Conservation (phyloP, 345 rosid genomes). For the Aethionema arabicum region DNA sequence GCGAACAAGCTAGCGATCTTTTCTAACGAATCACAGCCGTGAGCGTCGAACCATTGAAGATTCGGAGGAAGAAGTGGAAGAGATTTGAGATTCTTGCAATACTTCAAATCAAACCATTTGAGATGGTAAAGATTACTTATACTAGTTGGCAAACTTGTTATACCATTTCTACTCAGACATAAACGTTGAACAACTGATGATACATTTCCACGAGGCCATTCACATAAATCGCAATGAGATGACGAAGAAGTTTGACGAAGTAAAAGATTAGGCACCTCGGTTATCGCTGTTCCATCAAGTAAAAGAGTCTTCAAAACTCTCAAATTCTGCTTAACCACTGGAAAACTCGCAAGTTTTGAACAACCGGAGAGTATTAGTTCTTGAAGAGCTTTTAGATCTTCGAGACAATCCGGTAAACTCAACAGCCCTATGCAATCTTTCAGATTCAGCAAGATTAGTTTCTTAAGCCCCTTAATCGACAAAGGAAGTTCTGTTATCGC, state of each 20-base stretch:
- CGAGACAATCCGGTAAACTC: background rate
- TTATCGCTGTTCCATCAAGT: slow-evolving; percentile 8
- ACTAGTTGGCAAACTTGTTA: background rate
- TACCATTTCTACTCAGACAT: slow-evolving; percentile 12
- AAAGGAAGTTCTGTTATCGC: slow-evolving; percentile 19
- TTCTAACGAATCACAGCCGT: slow-evolving; percentile 13
- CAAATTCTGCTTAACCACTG: slow-evolving; percentile 1
- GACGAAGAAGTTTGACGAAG: background rate
- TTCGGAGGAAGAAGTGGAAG: slow-evolving; percentile 23
- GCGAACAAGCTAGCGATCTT: background rate
- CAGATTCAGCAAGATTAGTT: slow-evolving; percentile 2
- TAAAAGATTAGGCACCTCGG: slow-evolving; percentile 3
- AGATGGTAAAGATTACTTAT: slow-evolving; percentile 11
- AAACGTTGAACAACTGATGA: background rate
- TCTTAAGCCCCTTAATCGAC: background rate
- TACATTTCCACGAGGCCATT: no score
- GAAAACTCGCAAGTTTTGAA: slow-evolving; percentile 5
- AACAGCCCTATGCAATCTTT: slow-evolving; percentile 8
- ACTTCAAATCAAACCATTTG: slow-evolving; percentile 23
- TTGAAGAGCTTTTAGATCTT: slow-evolving; percentile 1
- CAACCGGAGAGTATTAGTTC: slow-evolving; percentile 19
- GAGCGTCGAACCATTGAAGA: slow-evolving; percentile 18
- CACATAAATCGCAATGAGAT: background rate
- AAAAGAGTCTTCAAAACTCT: slow-evolving; percentile 1
- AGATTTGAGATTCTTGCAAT: slow-evolving; percentile 16